Percentiles rank a stretch among this genome's conserved stretches.
Evolutionary conservation across 2,329 filamentous ascomycete genomes (phyloP).

Genomic region (Amauroascus niger): DNA sequence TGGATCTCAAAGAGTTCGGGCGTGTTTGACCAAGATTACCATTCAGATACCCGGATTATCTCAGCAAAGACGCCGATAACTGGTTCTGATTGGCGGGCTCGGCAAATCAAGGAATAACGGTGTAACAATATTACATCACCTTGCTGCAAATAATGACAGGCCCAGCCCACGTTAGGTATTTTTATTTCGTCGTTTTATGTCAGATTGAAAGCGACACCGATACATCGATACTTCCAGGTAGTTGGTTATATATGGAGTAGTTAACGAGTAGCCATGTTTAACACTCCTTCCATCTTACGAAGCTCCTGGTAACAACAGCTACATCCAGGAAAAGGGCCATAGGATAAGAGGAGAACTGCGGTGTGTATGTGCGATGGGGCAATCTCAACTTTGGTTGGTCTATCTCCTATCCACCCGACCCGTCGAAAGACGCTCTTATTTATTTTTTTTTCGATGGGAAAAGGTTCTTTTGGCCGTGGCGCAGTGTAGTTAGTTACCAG

Average conservation of each 20-base stretch:
- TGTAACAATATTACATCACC: neutral
- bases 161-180: neutral
- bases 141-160: neutral
- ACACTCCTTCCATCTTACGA: too few relatives aligned
- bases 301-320: too few relatives aligned
- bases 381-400: neutral
- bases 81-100: neutral
- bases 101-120: neutral
- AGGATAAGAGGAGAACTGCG: too few relatives aligned
- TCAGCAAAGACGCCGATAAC: neutral
- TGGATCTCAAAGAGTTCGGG: neutral
- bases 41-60: neutral
- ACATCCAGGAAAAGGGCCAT: too few relatives aligned
- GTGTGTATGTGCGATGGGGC: too few relatives aligned
- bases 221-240: neutral
- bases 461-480: neutral
- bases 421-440: neutral
- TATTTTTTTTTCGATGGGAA: too few relatives aligned
- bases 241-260: too few relatives aligned
- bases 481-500: conserved; percentile 1
- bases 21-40: neutral
- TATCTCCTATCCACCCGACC: neutral
- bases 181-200: neutral
- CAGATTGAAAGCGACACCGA: neutral
- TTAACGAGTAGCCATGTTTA: too few relatives aligned